These are phyloP conservation scores for Sarocladium strictum DNA, from an alignment of 2,329 filamentous ascomycete species.

Conservation along the genomic window DNA sequence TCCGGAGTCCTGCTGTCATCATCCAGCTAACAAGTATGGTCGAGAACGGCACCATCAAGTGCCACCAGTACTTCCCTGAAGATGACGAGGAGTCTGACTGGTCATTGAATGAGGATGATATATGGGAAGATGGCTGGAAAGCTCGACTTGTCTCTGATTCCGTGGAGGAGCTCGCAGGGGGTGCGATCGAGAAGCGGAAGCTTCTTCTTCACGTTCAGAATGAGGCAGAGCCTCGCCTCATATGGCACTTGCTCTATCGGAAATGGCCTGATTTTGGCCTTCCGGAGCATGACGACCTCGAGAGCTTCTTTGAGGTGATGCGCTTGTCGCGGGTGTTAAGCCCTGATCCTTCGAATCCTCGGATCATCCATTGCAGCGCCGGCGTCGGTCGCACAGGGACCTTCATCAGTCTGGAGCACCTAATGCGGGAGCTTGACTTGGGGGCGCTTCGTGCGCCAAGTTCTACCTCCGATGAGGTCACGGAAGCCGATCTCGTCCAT, in stretches of 20 bases:
- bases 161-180: slow-evolving; percentile 47
- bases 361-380: slow-evolving; percentile 82
- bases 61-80: slow-evolving; percentile 79
- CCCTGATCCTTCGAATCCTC: slow-evolving; percentile 54
- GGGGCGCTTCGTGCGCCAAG: slow-evolving; percentile 53
- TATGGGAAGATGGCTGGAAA: slow-evolving; percentile 60
- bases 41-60: slow-evolving; percentile 75
- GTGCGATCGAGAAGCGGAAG: slow-evolving; percentile 68
- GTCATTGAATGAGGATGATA: slow-evolving; percentile 56
- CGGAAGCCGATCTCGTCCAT: slow-evolving; percentile 60
- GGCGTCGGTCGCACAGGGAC: slow-evolving; percentile 92
- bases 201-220: slow-evolving; percentile 52
- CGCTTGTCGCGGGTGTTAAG: slow-evolving; percentile 51
- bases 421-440: slow-evolving; percentile 73
- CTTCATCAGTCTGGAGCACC: slow-evolving; percentile 92
- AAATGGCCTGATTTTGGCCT: slow-evolving; percentile 90
- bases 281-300: slow-evolving; percentile 61
- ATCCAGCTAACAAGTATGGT: slow-evolving; percentile 92
- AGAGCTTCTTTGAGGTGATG: slow-evolving; percentile 65
- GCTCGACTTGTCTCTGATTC: slow-evolving; percentile 65
- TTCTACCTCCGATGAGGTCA: slow-evolving; percentile 15
- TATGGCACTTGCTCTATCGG: slow-evolving; percentile 82
- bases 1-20: slow-evolving; percentile 67
- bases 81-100: slow-evolving; percentile 45
- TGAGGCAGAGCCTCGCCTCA: slow-evolving; percentile 44